Evolutionary conservation across 1,284 basidiomycete species (phyloP).

Genomic region (Nidula niveotomentosa): DNA sequence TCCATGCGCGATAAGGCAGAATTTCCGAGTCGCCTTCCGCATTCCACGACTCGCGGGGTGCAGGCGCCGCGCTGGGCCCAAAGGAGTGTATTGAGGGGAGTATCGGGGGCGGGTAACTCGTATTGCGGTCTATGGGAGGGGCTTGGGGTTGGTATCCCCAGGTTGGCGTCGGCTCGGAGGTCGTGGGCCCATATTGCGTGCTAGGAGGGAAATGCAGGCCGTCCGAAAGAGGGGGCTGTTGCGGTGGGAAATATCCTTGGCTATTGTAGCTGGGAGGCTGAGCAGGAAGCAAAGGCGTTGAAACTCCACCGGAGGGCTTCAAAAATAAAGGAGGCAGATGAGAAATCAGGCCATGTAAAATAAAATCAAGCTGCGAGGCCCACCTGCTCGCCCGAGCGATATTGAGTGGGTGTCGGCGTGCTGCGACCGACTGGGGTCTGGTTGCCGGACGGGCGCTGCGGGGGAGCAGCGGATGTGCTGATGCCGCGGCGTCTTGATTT

Average conservation of each 20-base stretch:
- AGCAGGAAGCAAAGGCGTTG: conserved; percentile 32
- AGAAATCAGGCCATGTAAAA: no score
- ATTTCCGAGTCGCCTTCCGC: conserved; percentile 23
- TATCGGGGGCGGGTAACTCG: conserved; percentile 48
- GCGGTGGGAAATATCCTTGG: conserved; percentile 41
- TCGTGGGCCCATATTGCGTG: conserved; percentile 34
- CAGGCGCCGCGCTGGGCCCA: conserved; percentile 27
- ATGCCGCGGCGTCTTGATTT: conserved; percentile 52
- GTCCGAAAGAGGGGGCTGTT: conserved; percentile 28
- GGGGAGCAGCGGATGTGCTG: conserved; percentile 32
- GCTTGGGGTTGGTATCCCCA: conserved; percentile 54
- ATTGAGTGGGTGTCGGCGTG: conserved; percentile 37
- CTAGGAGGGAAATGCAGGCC: conserved; percentile 23
- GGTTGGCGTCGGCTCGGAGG: conserved; percentile 30
- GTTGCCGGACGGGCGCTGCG: conserved; percentile 32
- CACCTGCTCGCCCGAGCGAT: conserved; percentile 39
- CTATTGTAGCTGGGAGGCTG: conserved; percentile 36
- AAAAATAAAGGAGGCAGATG: background rate
- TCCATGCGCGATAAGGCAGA: conserved; percentile 34
- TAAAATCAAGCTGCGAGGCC: conserved; percentile 1
- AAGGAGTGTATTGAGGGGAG: conserved; percentile 50
- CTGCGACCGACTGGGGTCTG: conserved; percentile 37
- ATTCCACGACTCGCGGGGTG: conserved; percentile 20
- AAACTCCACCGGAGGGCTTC: conserved; percentile 5
- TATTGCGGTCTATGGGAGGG: conserved; percentile 45